These are phyloP conservation scores for Ceratobasidium sp. DNA, from an alignment of 1,284 basidiomycete species.

Conservation along the genomic window DNA sequence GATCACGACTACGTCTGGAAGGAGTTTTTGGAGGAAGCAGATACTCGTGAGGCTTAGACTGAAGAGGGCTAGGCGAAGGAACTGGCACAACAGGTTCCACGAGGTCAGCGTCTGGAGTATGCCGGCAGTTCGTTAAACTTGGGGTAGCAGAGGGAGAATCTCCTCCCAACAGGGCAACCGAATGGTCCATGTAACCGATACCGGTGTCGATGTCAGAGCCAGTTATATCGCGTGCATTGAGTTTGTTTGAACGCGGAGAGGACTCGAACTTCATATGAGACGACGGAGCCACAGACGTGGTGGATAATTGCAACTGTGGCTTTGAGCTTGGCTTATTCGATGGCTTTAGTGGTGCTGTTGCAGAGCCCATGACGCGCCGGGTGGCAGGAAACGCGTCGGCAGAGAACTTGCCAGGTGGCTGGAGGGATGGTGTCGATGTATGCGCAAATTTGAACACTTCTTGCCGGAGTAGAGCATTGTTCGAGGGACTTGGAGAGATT, in stretches of 20 bases:
- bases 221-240: background rate
- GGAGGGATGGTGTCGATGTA: slow-evolving; percentile 15
- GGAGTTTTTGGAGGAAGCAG: slow-evolving; percentile 1
- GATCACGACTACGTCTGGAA: slow-evolving; percentile 16
- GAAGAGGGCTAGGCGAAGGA: background rate
- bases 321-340: slow-evolving; percentile 2
- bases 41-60: background rate
- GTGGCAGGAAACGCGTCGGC: background rate
- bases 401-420: background rate
- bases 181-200: background rate
- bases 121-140: background rate
- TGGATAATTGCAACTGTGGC: background rate
- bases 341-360: background rate
- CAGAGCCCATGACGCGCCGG: background rate
- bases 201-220: background rate
- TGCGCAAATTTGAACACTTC: slow-evolving; percentile 38
- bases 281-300: background rate
- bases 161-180: background rate
- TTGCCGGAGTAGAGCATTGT: slow-evolving; percentile 8
- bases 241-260: background rate
- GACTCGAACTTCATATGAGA: slow-evolving; percentile 11
- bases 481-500: background rate
- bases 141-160: background rate
- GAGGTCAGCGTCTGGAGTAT: background rate
- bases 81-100: background rate